Evolutionary conservation across 768 basidiomycete genomes (phyloP).

Genomic region (Collybia sp.): DNA sequence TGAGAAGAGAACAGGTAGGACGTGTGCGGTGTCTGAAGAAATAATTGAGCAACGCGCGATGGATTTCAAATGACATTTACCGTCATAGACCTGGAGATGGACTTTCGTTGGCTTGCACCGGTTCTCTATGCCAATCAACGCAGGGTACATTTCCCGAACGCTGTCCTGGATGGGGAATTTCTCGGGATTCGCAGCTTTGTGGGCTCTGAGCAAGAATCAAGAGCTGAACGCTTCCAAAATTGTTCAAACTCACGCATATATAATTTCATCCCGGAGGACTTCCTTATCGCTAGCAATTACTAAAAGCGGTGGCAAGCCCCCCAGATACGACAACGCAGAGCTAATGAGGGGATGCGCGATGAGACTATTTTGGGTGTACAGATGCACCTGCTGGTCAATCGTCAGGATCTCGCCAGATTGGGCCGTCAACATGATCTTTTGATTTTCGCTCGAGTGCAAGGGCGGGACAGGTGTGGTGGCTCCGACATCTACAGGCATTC

Average conservation of each 20-base stretch:
- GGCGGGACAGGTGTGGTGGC: constrained; percentile 40
- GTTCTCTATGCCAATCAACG: constrained; percentile 48
- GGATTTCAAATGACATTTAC: constrained; percentile 28
- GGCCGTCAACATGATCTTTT: constrained; percentile 41
- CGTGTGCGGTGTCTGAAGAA: constrained; percentile 59
- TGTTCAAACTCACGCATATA: constrained; percentile 61
- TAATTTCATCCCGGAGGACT: constrained; percentile 87
- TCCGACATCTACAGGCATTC: constrained; percentile 42
- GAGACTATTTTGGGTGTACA: constrained; percentile 80
- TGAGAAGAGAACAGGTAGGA: constrained; percentile 68
- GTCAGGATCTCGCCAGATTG: constrained; percentile 47
- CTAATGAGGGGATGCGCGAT: constrained; percentile 81
- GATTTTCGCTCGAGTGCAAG: constrained; percentile 27
- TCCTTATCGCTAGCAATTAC: constrained; percentile 88
- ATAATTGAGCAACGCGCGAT: constrained; percentile 14
- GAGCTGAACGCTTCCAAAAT: neutral
- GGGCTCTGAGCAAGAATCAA: constrained; percentile 51
- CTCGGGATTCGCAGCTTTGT: constrained; percentile 85
- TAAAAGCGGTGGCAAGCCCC: constrained; percentile 84
- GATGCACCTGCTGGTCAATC: constrained; percentile 72
- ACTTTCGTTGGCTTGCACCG: constrained; percentile 66
- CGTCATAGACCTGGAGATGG: constrained; percentile 92
- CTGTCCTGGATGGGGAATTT: constrained; percentile 49
- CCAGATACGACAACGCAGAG: constrained; percentile 76
- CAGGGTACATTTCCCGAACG: constrained; percentile 49